Percentiles rank a stretch among this genome's conserved stretches.
Conservation (phyloP, 2,329 filamentous ascomycete species). For the Talaromyces sp. region DNA sequence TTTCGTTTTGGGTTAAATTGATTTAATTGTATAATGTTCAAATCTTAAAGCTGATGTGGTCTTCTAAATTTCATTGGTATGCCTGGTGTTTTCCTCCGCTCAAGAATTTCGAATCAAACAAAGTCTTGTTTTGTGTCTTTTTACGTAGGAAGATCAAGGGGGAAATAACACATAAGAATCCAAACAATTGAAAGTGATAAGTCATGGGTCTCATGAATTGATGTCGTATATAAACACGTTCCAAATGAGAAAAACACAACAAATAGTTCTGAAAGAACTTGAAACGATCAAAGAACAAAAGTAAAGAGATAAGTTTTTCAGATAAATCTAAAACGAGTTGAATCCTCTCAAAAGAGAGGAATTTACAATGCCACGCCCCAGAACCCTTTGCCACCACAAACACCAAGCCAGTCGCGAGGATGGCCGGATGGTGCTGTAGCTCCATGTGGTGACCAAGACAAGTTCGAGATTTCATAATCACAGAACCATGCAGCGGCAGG, state of each 20-base stretch:
- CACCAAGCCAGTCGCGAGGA: constrained; percentile 39
- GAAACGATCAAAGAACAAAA: not conserved
- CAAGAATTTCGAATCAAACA: not conserved
- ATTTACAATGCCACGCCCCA: constrained; percentile 39
- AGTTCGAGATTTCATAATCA: constrained; percentile 43
- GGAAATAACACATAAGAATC: not conserved
- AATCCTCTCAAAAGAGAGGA: not conserved
- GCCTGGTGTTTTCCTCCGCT: not conserved
- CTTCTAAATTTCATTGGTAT: not conserved
- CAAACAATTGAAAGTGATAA: not conserved
- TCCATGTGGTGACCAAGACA: constrained; percentile 43
- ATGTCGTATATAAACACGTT: not conserved
- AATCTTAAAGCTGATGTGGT: not conserved
- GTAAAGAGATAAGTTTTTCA: not conserved
- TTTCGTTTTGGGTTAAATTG: no score
- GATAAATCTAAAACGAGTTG: not conserved
- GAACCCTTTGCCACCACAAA: constrained; percentile 41
- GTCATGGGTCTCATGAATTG: constrained; percentile 1
- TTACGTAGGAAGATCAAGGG: not conserved
- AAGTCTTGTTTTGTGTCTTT: not conserved
- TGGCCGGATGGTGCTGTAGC: constrained; percentile 29
- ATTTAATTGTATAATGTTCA: not conserved
- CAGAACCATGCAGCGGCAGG: constrained; percentile 43
- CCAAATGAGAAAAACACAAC: not conserved
- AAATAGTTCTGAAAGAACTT: not conserved